phyloP scores from a whole-genome alignment of 1,284 basidiomycete genomes.

The Pyrrhoderma noxium region DNA sequence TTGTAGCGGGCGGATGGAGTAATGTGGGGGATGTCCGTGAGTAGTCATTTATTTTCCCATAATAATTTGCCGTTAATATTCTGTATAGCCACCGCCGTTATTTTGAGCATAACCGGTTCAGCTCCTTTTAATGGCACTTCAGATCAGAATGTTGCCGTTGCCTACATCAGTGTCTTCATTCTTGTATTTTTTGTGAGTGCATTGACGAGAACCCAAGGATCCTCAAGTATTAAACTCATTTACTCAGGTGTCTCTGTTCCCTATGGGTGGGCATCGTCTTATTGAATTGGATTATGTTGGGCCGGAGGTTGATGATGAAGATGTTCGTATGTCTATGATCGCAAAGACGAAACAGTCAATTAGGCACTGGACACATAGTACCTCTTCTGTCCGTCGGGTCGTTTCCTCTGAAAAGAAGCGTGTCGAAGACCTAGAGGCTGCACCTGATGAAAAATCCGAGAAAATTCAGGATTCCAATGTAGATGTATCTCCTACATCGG shows the following conservation, averaged over 20 bases:
- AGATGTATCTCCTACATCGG: no score
- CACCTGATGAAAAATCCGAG: no score
- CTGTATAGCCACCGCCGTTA: constrained; percentile 51
- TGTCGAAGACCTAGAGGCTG: no score
- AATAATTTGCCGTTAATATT: neutral
- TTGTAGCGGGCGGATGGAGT: constrained; percentile 57
- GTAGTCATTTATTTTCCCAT: constrained; percentile 25
- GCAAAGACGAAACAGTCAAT: constrained; percentile 16
- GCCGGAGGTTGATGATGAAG: constrained; percentile 50
- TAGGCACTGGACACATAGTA: neutral
- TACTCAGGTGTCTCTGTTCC: constrained; percentile 53
- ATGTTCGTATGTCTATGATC: constrained; percentile 31
- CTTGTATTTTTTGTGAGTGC: constrained; percentile 37
- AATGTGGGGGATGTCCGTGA: constrained; percentile 64
- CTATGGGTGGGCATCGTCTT: constrained; percentile 44
- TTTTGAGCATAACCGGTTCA: constrained; percentile 45
- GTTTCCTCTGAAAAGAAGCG: neutral
- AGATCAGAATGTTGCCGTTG: constrained; percentile 53
- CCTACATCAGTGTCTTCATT: constrained; percentile 47
- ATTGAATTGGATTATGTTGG: constrained; percentile 56
- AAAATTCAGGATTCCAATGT: no score
- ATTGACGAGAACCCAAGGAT: neutral
- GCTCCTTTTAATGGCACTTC: constrained; percentile 44
- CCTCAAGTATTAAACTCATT: neutral
- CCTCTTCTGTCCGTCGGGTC: neutral